phyloP scores from a whole-genome alignment of 306 rosid genomes.

The Prinsepia uniflora region DNA sequence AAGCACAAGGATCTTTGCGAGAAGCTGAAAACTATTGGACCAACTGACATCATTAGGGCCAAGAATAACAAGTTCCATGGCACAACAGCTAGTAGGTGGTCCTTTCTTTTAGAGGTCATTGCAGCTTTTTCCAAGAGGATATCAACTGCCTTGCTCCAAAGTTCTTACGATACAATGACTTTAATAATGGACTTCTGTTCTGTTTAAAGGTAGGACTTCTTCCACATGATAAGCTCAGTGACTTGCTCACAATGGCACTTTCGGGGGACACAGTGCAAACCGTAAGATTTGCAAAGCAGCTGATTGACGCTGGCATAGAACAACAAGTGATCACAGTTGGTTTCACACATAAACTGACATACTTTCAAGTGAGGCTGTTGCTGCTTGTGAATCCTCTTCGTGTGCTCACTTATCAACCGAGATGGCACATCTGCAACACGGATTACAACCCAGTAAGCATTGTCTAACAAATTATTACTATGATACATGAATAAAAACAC shows the following conservation, averaged over 20 bases:
- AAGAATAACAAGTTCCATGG: neutral
- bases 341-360: neutral
- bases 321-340: neutral
- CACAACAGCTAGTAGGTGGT: conserved; percentile 1
- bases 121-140: too few relatives aligned
- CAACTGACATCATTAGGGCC: neutral
- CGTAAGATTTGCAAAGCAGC: conserved; percentile 3
- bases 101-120: neutral
- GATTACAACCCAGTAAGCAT: neutral
- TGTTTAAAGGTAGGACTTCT: neutral
- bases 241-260: neutral
- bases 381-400: neutral
- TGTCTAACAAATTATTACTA: too few relatives aligned
- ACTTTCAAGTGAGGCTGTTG: neutral
- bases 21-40: conserved; percentile 6
- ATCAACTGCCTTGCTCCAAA: conserved; percentile 1
- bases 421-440: neutral
- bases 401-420: neutral
- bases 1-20: conserved; percentile 5
- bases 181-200: neutral
- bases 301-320: conserved; percentile 2
- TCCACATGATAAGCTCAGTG: neutral
- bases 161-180: neutral
- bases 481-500: too few relatives aligned
- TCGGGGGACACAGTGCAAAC: conserved; percentile 1